Base-by-base conservation (phyloP, 768 basidiomycete species). In the Boletus subcaerulescens region DNA sequence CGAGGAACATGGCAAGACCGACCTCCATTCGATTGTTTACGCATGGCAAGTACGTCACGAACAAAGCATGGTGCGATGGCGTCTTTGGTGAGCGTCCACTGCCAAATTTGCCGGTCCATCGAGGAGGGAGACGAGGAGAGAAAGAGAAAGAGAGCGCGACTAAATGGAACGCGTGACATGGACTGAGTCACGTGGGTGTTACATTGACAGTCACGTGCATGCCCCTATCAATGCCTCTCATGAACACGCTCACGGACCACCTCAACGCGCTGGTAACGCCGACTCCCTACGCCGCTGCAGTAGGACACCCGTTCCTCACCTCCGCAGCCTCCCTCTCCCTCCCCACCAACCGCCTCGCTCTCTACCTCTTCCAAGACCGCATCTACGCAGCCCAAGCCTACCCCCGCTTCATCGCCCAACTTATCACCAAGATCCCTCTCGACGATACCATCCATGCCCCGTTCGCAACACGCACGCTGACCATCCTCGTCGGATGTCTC, bases 381-480 rank as follows among this genome's bases (percentile, higher is more conserved):
- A 80, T 86, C 52, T 91, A 90, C 66, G 88, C 87, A 31, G 81
- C 82, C 1, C 82, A 85, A 51, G 89, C 85, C 2, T 90, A 89
- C 65, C 86, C 88, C 14, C 80, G 80, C 49, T 87, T 87, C 73
- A 81, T 89, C 58, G 86, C 85, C 26, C 69, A 78, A 3, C 77
- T 89, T 45, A 84, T 91, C 57, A 63, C 82, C 8, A 76, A 77
- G 35, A 82, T 89, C 55, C 84, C 84, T 2, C 57, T 72, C 47
- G 61, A 72, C 15, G 35, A 60, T 32, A n/a, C 50, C 24, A 41
- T 10, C 17, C 15, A 43, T 15, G 5, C 40, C 13, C 53, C 55
- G 2, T 52, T 65, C 14, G 55, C 62, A 26, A 53, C 79, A 75
- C 65, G 59, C 56, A 52, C 68, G 58, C 71, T 86, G n/a, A 68